Conservation (phyloP, 768 basidiomycete genomes). For the Naematelia aurantialba region DNA sequence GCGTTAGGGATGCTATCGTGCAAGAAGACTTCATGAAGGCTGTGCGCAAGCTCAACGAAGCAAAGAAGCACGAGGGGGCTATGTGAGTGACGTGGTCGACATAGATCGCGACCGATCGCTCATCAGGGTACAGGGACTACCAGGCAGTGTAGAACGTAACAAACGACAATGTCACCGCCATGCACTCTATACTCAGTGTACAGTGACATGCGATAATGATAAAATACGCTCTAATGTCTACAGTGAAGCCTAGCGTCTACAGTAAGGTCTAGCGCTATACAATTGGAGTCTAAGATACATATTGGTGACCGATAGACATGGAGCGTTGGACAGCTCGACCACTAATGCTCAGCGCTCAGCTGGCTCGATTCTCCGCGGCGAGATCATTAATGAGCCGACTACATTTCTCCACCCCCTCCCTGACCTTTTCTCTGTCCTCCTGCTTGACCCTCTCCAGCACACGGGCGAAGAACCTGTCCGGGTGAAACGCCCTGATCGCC, state of each 20-base stretch:
- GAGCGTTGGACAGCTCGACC: too few relatives aligned
- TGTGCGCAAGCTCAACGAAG: conserved; percentile 87
- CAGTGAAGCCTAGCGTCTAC: neutral
- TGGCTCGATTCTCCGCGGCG: conserved; percentile 9
- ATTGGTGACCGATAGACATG: too few relatives aligned
- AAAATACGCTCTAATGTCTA: too few relatives aligned
- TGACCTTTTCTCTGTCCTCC: conserved; percentile 40
- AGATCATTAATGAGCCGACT: conserved; percentile 47
- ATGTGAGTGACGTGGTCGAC: conserved; percentile 31
- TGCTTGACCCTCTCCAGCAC: conserved; percentile 37
- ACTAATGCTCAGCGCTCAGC: neutral
- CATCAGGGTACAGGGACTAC: conserved; percentile 20
- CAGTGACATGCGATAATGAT: too few relatives aligned
- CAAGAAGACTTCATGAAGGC: conserved; percentile 98
- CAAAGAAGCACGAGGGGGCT: conserved; percentile 86
- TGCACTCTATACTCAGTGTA: too few relatives aligned
- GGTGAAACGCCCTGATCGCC: conserved; percentile 56
- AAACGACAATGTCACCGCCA: too few relatives aligned
- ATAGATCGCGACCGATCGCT: neutral
- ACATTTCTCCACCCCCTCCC: conserved; percentile 45
- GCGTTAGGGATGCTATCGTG: conserved; percentile 82
- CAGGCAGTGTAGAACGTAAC: conserved; percentile 17
- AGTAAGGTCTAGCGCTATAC: too few relatives aligned
- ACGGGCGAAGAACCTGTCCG: conserved; percentile 48
- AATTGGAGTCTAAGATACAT: too few relatives aligned